Percentiles rank a stretch among this genome's conserved stretches.
Evolutionary conservation across 2,329 filamentous ascomycete species (phyloP).

Genomic region (Penicillium sp.): DNA sequence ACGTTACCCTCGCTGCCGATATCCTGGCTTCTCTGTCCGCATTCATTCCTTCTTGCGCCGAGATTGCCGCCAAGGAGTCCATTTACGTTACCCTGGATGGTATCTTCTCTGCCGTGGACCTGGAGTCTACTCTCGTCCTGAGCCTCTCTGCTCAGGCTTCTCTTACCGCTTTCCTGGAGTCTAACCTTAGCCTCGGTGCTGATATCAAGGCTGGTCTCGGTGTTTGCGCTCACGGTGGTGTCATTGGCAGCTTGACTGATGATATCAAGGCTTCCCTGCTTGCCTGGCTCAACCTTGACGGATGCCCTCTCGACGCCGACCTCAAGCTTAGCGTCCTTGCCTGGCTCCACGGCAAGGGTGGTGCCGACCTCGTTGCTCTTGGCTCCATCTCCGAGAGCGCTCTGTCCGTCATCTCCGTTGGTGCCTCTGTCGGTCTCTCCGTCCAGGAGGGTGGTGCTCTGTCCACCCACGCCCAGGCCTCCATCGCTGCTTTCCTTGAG

Average conservation of each 20-base stretch:
- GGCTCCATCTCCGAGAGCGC: slow-evolving; percentile 33
- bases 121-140: slow-evolving; percentile 36
- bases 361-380: slow-evolving; percentile 32
- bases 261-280: slow-evolving; percentile 39
- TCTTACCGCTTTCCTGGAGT: slow-evolving; percentile 35
- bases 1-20: slow-evolving; percentile 24
- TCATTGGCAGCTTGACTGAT: slow-evolving; percentile 32
- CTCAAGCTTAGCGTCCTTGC: slow-evolving; percentile 36
- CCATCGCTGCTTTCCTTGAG: slow-evolving; percentile 40
- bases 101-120: slow-evolving; percentile 35
- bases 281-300: slow-evolving; percentile 32
- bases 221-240: slow-evolving; percentile 40
- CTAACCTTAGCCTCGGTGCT: slow-evolving; percentile 28
- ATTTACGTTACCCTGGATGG: slow-evolving; percentile 42
- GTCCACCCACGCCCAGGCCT: slow-evolving; percentile 32
- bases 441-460: slow-evolving; percentile 37
- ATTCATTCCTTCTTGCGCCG: slow-evolving; percentile 38
- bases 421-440: slow-evolving; percentile 35
- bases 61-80: slow-evolving; percentile 41
- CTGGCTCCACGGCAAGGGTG: slow-evolving; percentile 37
- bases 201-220: slow-evolving; percentile 38
- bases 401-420: slow-evolving; percentile 37
- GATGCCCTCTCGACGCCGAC: slow-evolving; percentile 33
- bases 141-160: slow-evolving; percentile 33
- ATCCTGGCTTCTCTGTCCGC: slow-evolving; percentile 37